These are phyloP conservation scores for Omphalotus guepiniiformis DNA, from an alignment of 768 basidiomycete species.

Conservation along the genomic window DNA sequence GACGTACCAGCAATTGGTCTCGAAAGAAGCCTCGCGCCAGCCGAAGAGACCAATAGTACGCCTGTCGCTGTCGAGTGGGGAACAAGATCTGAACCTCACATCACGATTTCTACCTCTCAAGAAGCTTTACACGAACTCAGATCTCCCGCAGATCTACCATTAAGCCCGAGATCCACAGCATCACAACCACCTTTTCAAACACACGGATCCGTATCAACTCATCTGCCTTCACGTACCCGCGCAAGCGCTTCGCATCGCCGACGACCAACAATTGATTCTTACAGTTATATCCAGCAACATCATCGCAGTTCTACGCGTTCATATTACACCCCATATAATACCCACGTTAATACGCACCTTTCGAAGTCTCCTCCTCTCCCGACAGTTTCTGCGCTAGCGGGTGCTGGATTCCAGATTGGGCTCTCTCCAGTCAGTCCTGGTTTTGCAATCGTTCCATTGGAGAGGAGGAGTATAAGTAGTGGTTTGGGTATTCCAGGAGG, in stretches of 20 bases:
- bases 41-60: background rate
- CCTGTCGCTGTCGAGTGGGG: slow-evolving; percentile 5
- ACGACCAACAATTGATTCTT: slow-evolving; percentile 4
- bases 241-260: background rate
- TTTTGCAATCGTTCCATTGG: slow-evolving; percentile 61
- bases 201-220: background rate
- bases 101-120: background rate
- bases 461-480: slow-evolving; percentile 43
- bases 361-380: slow-evolving; percentile 29
- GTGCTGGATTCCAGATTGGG: slow-evolving; percentile 68
- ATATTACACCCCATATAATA: slow-evolving; percentile 3
- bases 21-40: background rate
- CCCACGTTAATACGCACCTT: slow-evolving; percentile 7
- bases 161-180: slow-evolving; percentile 7
- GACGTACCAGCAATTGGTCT: slow-evolving; percentile 18
- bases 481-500: slow-evolving; percentile 14
- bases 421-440: slow-evolving; percentile 73
- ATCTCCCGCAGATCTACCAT: background rate
- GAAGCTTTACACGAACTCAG: too few species aligned
- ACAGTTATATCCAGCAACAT: background rate
- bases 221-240: slow-evolving; percentile 1
- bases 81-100: slow-evolving; percentile 5
- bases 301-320: background rate
- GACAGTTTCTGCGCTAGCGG: slow-evolving; percentile 32
- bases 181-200: background rate